Base-by-base conservation (phyloP, 2,329 filamentous ascomycete genomes). In the Seiridium cupressi region DNA sequence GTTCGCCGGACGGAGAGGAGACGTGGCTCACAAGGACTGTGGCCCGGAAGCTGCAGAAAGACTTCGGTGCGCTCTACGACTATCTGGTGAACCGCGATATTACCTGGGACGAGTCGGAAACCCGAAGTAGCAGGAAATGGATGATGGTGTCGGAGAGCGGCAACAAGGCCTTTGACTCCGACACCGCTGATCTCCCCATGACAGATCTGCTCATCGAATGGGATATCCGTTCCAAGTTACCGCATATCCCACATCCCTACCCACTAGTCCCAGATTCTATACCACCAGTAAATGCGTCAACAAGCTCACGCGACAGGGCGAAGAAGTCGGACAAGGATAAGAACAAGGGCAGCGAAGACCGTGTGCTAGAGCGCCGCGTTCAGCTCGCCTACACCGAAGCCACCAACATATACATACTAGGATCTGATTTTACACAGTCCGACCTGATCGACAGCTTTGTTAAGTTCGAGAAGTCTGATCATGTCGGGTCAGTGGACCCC, bases 51-150 rank as follows among this genome's bases (percentile, higher is more conserved):
- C 70, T 91, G n/a, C 86, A 89, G 64, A 78, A 77, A 38, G 89
- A 91, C 64, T 90, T 91, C 66, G 85, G 86, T 2, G 84, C 85
- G 0, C 74, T 91, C 1, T 91, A 91, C 66, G 88, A 91, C 66
- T 90, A 89, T 63, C 76, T 91, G 1, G 88, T 91, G 13, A 84
- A 91, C 70, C 81, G 86, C 4, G 84, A 89, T 51, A 81, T 90
- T 4, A 70, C 82, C 0, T 91, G 88, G 86, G 86, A 89, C 59
- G 81, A 81, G 26, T 82, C 81, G 0, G 86, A 89, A 67, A 84
- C 84, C 53, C 77, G 85, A 0, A 81, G 83, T 3, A 82, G 83
- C 18, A 82, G 86, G 46, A 89, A 89, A 68, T 89, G 86, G 85
- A 83, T 86, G 72, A 86, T 89, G 77, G 78, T 81, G 18, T 80